Evolutionary conservation across 78 protist genomes (phyloP), one percentile per base, ranked within the genome.

Genomic region (Dictyostelium purpureum): DNA sequence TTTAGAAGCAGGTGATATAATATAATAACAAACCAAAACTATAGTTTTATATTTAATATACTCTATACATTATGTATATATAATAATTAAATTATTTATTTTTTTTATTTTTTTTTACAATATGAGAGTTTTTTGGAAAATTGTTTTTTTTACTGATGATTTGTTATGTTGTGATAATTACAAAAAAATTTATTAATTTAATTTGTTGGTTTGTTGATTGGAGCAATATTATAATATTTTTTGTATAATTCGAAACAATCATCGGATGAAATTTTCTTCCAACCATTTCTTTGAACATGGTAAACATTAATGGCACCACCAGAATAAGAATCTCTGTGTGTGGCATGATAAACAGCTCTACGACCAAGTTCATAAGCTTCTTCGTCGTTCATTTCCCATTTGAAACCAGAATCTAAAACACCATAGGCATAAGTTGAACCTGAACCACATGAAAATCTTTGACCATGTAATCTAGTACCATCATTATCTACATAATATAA

Each of bases 351-450:
- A 76, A 99, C 98, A 40, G 99, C 97, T 11, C 99, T 71, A 26
- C 99, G 97, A 37, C 98, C 99, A 2, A 99, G 94, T 18, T 96
- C 99, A 49, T 70, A 4, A 9, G 99, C 99, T 45, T 98, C 99
- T 61, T 97, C 99, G 19, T 35, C 94, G 7, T 77, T 35, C 70
- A 97, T 42, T 65, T 97, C 96, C 75, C 52, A 79, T 35, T 90
- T 16, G 95, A 95, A 99, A 21, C 96, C 98, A 18, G 96, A 21
- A 94, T 99, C 99, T n/a, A 99, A 96, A n/a, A 99, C 98, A 79
- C 99, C 99, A 81, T 99, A 99, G 19, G 99, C 99, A 77, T 96
- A 99, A 7, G 99, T 97, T 31, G 99, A 97, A 28, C 99, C 99
- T 4, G 99, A 97, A 6, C 99, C 99, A 33, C 98, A 99, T 35